Evolutionary conservation across 2,329 filamentous ascomycete species (phyloP), one percentile per base, ranked within the genome.

Genomic region (Hypoxylon sp.): DNA sequence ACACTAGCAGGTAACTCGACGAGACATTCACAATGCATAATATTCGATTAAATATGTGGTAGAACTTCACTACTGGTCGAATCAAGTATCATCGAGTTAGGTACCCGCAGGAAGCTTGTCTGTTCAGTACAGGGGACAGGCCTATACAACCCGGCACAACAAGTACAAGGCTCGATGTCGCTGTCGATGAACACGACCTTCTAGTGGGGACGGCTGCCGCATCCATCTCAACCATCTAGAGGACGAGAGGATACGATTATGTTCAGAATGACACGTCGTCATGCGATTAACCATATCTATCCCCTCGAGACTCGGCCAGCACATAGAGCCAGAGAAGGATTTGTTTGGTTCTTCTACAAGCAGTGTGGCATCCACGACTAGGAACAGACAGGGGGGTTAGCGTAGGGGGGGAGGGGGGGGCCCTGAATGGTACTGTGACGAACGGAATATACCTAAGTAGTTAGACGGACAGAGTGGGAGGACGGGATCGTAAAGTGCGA

Each of bases 21-120:
- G 64, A 72, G 67, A 70, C 64, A 70, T 64, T 65, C 63, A 68
- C 55, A 67, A 67, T 64, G 61, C 68, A 71, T 52, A 63, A 69
- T 52, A 60, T 41, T 64, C 52, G 60, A 59, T 62, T 63, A 60
- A 60, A 61, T 55, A 53, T 45, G 50, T 58, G 58, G 58, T 58
- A 60, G 58, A 57, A 48, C 30, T 46, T 52, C 63, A 70, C 55
- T 68, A 48, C 68, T 62, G 61, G 65, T 38, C 68, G 38, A 68
- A 68, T 65, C 58, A 70, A 50, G 59, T 57, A 63, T 46, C 53
- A 63, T 59, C 50, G 49, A 55, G 51, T 32, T 23, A 56, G 45
- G 32, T 65, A 64, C 61, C 55, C 55, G 61, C 68, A 60, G 55
- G 28, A 60, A 41, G 46, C 51, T 56, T 67, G 58, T 51, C 65